Conservation (phyloP, 169 alveolate genomes). For the Plasmodium yoelii region DNA sequence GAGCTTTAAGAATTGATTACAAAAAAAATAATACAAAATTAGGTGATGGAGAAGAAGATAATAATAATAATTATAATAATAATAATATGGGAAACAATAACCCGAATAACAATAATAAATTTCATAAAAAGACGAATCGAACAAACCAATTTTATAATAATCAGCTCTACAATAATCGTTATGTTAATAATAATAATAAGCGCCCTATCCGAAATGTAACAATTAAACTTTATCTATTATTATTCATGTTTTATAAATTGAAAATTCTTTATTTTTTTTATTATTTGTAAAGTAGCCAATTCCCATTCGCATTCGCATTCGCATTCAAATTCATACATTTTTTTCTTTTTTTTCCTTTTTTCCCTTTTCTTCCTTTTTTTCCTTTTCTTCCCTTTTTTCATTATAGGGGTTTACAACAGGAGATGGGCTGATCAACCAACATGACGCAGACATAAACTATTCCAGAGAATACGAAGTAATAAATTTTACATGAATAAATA, state of each 20-base stretch:
- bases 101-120: constrained; percentile 25
- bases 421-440: constrained; percentile 16
- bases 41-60: constrained; percentile 40
- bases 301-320: no score
- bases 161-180: constrained; percentile 73
- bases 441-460: constrained; percentile 32
- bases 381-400: not conserved
- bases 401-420: constrained; percentile 18
- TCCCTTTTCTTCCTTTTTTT: not conserved
- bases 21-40: constrained; percentile 36
- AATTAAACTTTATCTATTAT: not conserved
- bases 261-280: not conserved
- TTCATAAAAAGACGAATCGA: constrained; percentile 13
- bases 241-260: no score
- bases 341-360: not conserved
- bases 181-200: constrained; percentile 55
- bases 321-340: not conserved
- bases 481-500: not conserved
- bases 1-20: constrained; percentile 73
- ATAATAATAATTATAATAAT: constrained; percentile 28
- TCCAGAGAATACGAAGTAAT: constrained; percentile 46
- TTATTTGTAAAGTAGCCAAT: not conserved
- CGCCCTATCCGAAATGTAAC: constrained; percentile 49
- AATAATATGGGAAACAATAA: constrained; percentile 29
- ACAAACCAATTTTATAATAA: constrained; percentile 34